Conservation (phyloP, 225 moss, liverwort and hornwort species). For the Bryoerythrophyllum caledonicum region DNA sequence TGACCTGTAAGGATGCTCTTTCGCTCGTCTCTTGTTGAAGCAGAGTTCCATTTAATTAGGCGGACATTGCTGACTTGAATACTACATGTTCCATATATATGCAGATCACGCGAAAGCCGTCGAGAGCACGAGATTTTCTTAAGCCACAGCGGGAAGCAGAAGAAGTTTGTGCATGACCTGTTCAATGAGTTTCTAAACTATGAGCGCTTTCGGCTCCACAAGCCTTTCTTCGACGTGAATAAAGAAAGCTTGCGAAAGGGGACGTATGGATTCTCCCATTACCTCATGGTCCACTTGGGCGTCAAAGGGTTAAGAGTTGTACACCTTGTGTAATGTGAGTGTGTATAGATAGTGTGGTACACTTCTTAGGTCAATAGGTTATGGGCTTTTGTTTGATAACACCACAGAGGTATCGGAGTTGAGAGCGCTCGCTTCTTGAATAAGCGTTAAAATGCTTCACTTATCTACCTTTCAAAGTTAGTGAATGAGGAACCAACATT, state of each 20-base stretch:
- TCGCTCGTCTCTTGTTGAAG: neutral
- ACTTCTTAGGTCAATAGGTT: too few relatives aligned
- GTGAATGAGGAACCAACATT: too few relatives aligned
- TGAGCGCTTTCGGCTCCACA: neutral
- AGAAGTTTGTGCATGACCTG: neutral
- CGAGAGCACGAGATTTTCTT: constrained; percentile 10
- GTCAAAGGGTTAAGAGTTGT: too few relatives aligned
- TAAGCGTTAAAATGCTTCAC: too few relatives aligned
- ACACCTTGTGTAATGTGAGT: too few relatives aligned
- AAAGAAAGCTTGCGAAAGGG: constrained; percentile 8
- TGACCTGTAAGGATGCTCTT: neutral
- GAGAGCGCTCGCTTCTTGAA: too few relatives aligned
- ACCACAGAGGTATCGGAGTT: too few relatives aligned
- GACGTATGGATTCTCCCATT: neutral
- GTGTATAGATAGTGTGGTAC: too few relatives aligned
- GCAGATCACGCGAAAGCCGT: neutral
- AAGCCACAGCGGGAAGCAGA: constrained; percentile 9
- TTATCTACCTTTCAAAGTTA: too few relatives aligned
- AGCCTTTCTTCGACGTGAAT: constrained; percentile 6
- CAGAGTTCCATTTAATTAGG: neutral
- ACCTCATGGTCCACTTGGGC: too few relatives aligned
- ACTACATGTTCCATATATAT: neutral
- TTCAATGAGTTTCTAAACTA: neutral
- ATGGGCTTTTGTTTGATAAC: too few relatives aligned
- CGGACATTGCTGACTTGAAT: neutral